Conservation (phyloP, 2,329 filamentous ascomycete species). For the Cercospora citrullina region DNA sequence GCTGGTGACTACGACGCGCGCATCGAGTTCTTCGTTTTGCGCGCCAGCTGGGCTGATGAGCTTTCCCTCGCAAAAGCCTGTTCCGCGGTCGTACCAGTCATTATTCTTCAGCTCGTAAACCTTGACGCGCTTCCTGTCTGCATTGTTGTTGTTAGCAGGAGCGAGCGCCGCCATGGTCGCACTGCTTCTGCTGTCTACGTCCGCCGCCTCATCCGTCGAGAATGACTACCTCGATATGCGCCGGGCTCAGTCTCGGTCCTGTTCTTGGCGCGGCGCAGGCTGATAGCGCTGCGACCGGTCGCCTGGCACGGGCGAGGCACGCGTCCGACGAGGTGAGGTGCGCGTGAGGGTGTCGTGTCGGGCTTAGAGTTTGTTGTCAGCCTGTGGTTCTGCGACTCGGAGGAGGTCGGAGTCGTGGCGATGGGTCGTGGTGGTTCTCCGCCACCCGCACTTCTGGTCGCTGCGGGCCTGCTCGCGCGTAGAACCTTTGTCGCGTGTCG, state of each 20-base stretch:
- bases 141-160: conserved; percentile 46
- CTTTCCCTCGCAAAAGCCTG: conserved; percentile 86
- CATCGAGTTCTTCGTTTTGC: conserved; percentile 65
- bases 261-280: conserved; percentile 12
- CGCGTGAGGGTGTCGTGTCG: conserved; percentile 1
- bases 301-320: conserved; percentile 11
- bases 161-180: conserved; percentile 33
- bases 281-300: conserved; percentile 12
- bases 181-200: conserved; percentile 24
- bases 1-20: conserved; percentile 85
- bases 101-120: conserved; percentile 98
- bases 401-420: conserved; percentile 14
- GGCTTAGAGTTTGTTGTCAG: conserved; percentile 9
- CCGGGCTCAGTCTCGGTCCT: conserved; percentile 9
- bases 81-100: conserved; percentile 98
- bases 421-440: conserved; percentile 8
- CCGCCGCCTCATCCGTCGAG: conserved; percentile 28
- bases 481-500: conserved; percentile 11
- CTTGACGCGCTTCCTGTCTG: conserved; percentile 73
- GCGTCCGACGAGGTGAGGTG: conserved; percentile 7
- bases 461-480: background rate
- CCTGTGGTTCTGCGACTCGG: conserved; percentile 18
- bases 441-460: background rate
- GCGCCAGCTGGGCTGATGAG: conserved; percentile 54
- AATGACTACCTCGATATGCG: conserved; percentile 21